These are phyloP conservation scores for Torulaspora pretoriensis DNA, from an alignment of 1,139 yeast species.

Conservation along the genomic window DNA sequence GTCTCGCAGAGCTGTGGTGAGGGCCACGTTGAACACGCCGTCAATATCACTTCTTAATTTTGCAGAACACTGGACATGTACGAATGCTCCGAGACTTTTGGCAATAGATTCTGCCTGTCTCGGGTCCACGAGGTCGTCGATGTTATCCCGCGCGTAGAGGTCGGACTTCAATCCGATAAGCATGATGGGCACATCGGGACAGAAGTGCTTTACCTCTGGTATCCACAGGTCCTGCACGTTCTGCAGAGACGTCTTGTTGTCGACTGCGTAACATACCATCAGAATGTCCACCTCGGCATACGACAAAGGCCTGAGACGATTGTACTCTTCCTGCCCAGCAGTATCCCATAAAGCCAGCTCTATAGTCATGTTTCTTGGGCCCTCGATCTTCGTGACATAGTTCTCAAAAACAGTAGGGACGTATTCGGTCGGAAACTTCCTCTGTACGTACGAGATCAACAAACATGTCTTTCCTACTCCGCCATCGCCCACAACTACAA, in stretches of 20 bases:
- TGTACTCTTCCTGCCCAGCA: conserved; percentile 92
- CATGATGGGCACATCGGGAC: conserved; percentile 72
- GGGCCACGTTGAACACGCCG: conserved; percentile 55
- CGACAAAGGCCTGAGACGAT: conserved; percentile 73
- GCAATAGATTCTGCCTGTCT: conserved; percentile 44
- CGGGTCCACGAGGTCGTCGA: conserved; percentile 18
- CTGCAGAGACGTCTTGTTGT: conserved; percentile 57
- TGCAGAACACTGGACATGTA: conserved; percentile 79
- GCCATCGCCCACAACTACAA: conserved; percentile 92
- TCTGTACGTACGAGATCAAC: conserved; percentile 74
- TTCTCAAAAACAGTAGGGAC: conserved; percentile 92
- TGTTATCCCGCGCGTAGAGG: conserved; percentile 40
- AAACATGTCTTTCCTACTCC: conserved; percentile 91
- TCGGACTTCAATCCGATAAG: conserved; percentile 81
- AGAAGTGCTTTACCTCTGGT: conserved; percentile 79
- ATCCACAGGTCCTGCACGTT: conserved; percentile 81
- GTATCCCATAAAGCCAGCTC: conserved; percentile 89
- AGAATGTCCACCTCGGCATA: conserved; percentile 79
- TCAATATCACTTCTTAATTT: conserved; percentile 61
- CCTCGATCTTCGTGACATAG: conserved; percentile 60
- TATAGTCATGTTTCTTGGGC: conserved; percentile 47
- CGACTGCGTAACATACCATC: conserved; percentile 71
- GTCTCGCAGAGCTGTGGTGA: conserved; percentile 21
- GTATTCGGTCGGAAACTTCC: conserved; percentile 66
- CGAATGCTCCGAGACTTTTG: conserved; percentile 62